These are phyloP conservation scores for Lithohypha guttulata DNA, from an alignment of 2,329 filamentous ascomycete species.

Conservation along the genomic window DNA sequence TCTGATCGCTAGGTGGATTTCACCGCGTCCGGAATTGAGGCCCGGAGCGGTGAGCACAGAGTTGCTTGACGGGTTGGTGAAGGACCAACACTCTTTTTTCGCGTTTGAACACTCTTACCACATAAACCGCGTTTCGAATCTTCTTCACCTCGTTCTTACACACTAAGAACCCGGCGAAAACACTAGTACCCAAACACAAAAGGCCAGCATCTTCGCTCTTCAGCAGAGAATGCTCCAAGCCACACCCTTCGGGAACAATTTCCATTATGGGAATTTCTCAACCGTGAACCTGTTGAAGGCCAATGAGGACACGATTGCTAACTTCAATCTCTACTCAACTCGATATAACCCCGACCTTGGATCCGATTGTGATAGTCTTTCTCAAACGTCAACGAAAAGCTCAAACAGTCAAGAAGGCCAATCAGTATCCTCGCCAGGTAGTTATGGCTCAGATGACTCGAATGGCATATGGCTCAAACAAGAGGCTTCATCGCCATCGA, in stretches of 20 bases:
- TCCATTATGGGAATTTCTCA: slow-evolving; percentile 5
- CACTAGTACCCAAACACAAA: too few species aligned
- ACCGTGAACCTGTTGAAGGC: background rate
- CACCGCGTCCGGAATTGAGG: background rate
- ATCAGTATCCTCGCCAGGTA: too few species aligned
- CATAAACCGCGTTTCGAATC: too few species aligned
- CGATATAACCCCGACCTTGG: slow-evolving; percentile 3
- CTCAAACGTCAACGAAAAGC: slow-evolving; percentile 5
- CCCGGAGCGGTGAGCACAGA: background rate
- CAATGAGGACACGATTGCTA: background rate
- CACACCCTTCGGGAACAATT: background rate
- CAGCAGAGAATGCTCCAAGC: slow-evolving; percentile 6
- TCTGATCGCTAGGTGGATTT: background rate
- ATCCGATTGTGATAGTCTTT: background rate
- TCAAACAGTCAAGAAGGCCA: too few species aligned
- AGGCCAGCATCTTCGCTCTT: too few species aligned
- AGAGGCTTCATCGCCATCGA: too few species aligned
- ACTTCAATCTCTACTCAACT: background rate
- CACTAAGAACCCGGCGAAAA: too few species aligned
- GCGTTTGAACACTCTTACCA: background rate
- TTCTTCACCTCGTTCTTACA: too few species aligned
- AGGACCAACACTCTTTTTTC: slow-evolving; percentile 1
- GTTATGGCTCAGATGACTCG: too few species aligned
- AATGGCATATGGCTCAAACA: background rate
- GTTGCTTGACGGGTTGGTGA: slow-evolving; percentile 9